A percentile compares a stretch with the other conserved stretches of the same genome.
These are phyloP conservation scores for Metschnikowia baotianmanensis DNA, from an alignment of 805 yeast genomes.

Conservation along the genomic window DNA sequence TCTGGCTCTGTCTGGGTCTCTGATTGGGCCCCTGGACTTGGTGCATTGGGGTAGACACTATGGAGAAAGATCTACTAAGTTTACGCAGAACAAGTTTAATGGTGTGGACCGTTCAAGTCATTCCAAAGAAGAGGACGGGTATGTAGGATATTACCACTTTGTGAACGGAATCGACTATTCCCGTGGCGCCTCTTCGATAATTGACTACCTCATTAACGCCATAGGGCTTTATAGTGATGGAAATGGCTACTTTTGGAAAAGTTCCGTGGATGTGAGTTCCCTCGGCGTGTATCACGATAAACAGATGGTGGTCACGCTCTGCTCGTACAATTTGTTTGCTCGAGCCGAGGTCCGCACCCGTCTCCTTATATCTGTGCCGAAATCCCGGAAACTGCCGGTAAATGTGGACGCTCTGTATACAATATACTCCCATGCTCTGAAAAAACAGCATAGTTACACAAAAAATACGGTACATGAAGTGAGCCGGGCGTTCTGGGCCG, in stretches of 20 bases:
- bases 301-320: conserved; percentile 49
- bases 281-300: conserved; percentile 18
- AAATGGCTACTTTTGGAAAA: conserved; percentile 21
- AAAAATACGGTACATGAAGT: conserved; percentile 19
- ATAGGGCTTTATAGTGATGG: conserved; percentile 24
- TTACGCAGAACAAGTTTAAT: conserved; percentile 28
- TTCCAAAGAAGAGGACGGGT: conserved; percentile 35
- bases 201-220: conserved; percentile 26
- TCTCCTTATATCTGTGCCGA: conserved; percentile 34
- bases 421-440: conserved; percentile 10
- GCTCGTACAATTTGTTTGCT: conserved; percentile 72
- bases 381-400: conserved; percentile 7
- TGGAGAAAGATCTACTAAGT: conserved; percentile 30
- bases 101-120: conserved; percentile 3
- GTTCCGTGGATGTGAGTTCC: conserved; percentile 4
- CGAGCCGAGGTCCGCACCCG: conserved; percentile 72
- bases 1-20: conserved; percentile 12
- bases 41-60: conserved; percentile 37
- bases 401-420: conserved; percentile 12
- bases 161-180: conserved; percentile 33
- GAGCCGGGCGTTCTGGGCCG: conserved; percentile 49
- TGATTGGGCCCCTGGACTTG: conserved; percentile 38
- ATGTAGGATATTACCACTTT: conserved; percentile 39
- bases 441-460: conserved; percentile 12
- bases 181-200: conserved; percentile 25